Base-by-base conservation (phyloP, 2,329 filamentous ascomycete genomes). In the Hypoxylon sp. region DNA sequence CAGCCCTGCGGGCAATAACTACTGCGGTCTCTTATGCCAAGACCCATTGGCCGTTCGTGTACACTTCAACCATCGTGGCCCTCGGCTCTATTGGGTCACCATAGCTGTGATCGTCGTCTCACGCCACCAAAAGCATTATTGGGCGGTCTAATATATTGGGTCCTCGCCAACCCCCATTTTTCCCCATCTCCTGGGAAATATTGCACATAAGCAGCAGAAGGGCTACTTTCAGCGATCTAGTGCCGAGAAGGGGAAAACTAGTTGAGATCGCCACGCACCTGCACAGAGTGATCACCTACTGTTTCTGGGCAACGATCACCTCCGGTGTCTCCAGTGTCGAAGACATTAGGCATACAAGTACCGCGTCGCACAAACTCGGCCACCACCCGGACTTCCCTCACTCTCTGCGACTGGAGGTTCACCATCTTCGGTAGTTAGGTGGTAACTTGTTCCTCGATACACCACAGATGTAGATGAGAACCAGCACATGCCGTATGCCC, bases 241-340 rank as follows among this genome's bases (percentile, higher is more conserved):
- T 72, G 72, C 71, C 72, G 69, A 75, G 71, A 71, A 64, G 30
- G 60, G 56, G 37, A 27, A 67, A 49, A 67, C 58, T 57, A 69
- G 61, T 59, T 61, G 68, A 64, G 72, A 72, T 74, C 70, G 66
- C 70, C 74, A 20, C 64, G 44, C 65, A 66, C 68, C 61, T 69
- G 60, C 64, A 64, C 42, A 58, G 53, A 66, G 48, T 53, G 59
- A 70, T 74, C 76, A 75, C 74, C 74, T 75, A 69, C 76, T 73
- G 60, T 66, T 74, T 77, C 64, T 56, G 73, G 68, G 56, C 67
- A 17, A 75, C 73, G 73, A 75, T 76, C 76, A 44, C 69, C 69
- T 74, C 67, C 17, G 55, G 44, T 50, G 31, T 37, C 50, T 37
- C 22, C 46, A 40, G 57, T 54, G 61, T 72, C 67, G 60, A 70